Evolutionary conservation across 1,284 basidiomycete genomes (phyloP).

Genomic region (Puccinia horiana): DNA sequence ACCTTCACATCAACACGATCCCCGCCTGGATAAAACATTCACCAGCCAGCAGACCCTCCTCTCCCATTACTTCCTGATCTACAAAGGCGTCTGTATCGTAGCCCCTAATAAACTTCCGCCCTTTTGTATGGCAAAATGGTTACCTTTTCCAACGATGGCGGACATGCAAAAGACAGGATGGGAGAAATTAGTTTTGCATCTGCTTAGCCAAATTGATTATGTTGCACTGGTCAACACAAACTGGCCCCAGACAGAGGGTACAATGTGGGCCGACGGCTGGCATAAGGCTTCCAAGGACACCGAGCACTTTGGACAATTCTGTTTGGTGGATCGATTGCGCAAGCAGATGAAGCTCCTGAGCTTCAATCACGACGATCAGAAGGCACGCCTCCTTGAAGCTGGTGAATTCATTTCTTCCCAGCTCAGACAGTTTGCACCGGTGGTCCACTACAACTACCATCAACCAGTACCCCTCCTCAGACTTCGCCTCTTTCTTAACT

Average conservation of each 20-base stretch:
- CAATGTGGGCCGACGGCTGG: not conserved
- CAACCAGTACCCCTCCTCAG: not conserved
- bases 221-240: not conserved
- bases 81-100: not conserved
- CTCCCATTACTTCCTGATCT: not conserved
- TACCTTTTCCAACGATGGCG: not conserved
- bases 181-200: not conserved
- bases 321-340: conserved; percentile 3
- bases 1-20: not conserved
- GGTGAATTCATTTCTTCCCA: conserved; percentile 1
- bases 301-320: conserved; percentile 5
- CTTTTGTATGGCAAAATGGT: conserved; percentile 4
- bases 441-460: not conserved
- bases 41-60: not conserved
- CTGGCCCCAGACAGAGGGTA: conserved; percentile 3
- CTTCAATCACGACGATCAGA: not conserved
- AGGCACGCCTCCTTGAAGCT: not conserved
- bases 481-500: not conserved
- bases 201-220: not conserved
- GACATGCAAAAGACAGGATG: not conserved
- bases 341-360: not conserved
- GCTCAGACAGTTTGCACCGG: not conserved
- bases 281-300: conserved; percentile 7
- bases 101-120: not conserved
- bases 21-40: not conserved